A percentile compares a stretch with the other conserved stretches of the same genome.
phyloP scores from a whole-genome alignment of 1,139 yeast species.

The Kazachstania sp. region DNA sequence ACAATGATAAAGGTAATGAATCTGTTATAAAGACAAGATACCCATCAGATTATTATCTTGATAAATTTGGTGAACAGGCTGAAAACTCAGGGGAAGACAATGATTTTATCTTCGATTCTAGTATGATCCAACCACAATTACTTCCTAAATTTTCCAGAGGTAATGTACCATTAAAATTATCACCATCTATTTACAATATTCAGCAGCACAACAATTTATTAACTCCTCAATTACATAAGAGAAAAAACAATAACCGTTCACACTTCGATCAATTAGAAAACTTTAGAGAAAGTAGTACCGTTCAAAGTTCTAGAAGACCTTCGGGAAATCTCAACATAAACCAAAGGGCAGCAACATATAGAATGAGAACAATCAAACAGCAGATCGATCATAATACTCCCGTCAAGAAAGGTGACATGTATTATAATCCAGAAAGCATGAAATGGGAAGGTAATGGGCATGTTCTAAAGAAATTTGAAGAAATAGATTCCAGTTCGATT shows the following conservation, averaged over 20 bases:
- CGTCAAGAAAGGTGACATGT: constrained; percentile 36
- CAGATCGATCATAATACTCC: constrained; percentile 31
- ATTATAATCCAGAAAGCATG: constrained; percentile 41
- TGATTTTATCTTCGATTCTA: constrained; percentile 31
- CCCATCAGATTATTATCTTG: constrained; percentile 31
- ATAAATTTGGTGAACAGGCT: constrained; percentile 48
- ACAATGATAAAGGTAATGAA: constrained; percentile 1
- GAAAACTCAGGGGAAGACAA: constrained; percentile 46
- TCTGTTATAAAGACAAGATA: constrained; percentile 3
- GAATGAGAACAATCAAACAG: constrained; percentile 28
- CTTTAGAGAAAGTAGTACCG: constrained; percentile 17
- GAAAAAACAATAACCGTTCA: constrained; percentile 16
- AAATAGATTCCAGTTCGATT: constrained; percentile 18
- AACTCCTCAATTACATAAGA: constrained; percentile 24
- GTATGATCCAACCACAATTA: constrained; percentile 20
- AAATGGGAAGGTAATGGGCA: constrained; percentile 58
- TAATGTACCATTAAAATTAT: constrained; percentile 15
- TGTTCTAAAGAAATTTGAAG: constrained; percentile 40
- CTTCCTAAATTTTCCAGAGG: constrained; percentile 9
- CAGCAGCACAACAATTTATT: constrained; percentile 21
- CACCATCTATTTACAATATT: constrained; percentile 25
- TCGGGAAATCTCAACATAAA: constrained; percentile 6
- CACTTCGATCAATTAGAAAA: constrained; percentile 15
- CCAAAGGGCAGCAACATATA: constrained; percentile 10
- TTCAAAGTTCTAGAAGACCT: constrained; percentile 3